Conservation (phyloP, 495 filamentous ascomycete genomes). For the Lasiosphaeriaceae sp. region DNA sequence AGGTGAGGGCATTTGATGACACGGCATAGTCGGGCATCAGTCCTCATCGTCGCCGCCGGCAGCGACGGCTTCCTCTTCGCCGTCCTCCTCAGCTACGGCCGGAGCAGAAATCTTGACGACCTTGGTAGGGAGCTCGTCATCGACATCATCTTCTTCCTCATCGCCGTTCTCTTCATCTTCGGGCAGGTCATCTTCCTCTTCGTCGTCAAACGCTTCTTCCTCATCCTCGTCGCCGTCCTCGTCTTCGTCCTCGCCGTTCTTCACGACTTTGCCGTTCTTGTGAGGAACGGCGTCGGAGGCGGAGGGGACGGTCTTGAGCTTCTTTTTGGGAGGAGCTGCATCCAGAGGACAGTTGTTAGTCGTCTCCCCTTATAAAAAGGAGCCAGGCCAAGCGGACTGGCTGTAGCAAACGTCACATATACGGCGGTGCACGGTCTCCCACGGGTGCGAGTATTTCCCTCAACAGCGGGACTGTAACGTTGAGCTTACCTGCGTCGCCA, state of each 20-base stretch:
- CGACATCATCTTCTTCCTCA: constrained; percentile 28
- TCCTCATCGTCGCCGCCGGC: constrained; percentile 30
- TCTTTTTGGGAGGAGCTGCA: constrained; percentile 46
- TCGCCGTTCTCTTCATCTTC: constrained; percentile 32
- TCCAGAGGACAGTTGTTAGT: constrained; percentile 11
- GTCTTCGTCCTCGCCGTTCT: constrained; percentile 23
- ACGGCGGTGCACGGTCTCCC: too few relatives aligned
- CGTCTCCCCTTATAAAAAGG: not conserved
- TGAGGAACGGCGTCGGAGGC: constrained; percentile 24
- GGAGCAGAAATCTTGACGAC: constrained; percentile 28
- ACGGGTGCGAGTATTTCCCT: too few relatives aligned
- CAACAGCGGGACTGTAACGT: not conserved
- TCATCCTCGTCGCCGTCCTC: constrained; percentile 31
- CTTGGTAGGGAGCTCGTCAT: constrained; percentile 29
- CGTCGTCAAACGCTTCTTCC: constrained; percentile 29
- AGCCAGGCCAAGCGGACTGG: not conserved
- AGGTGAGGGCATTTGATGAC: not conserved
- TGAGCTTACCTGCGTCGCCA: constrained; percentile 23
- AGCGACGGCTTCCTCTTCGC: constrained; percentile 17
- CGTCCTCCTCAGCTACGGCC: constrained; percentile 9
- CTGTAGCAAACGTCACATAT: too few relatives aligned
- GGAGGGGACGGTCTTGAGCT: constrained; percentile 37
- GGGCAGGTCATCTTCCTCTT: constrained; percentile 27
- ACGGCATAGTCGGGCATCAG: not conserved
- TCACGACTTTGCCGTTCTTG: constrained; percentile 28